Evolutionary conservation across 2,329 filamentous ascomycete species (phyloP).

Genomic region (Chaetomium sp.): DNA sequence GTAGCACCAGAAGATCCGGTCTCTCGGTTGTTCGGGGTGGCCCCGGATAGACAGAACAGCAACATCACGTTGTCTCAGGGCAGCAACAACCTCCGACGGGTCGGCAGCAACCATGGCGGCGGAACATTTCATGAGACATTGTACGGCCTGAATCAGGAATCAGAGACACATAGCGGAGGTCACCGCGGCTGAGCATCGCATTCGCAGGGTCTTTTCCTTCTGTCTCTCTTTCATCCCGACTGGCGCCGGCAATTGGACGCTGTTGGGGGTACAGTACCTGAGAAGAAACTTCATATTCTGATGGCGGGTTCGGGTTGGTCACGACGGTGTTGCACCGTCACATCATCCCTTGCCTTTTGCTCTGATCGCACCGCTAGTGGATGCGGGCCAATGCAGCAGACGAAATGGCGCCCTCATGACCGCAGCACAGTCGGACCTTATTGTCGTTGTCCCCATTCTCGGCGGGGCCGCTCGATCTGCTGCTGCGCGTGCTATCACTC

Average conservation of each 20-base stretch:
- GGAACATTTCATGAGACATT: slow-evolving; percentile 23
- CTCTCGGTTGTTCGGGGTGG: slow-evolving; percentile 5
- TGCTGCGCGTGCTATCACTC: slow-evolving; percentile 14
- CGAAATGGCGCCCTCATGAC: slow-evolving; percentile 2
- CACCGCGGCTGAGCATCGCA: slow-evolving; percentile 18
- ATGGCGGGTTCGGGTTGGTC: slow-evolving; percentile 5
- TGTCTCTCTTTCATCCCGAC: slow-evolving; percentile 13
- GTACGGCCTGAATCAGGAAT: slow-evolving; percentile 12
- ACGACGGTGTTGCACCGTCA: slow-evolving; percentile 14
- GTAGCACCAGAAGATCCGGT: slow-evolving; percentile 11
- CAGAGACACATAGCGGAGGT: slow-evolving; percentile 22
- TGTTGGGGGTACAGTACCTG: slow-evolving; percentile 13
- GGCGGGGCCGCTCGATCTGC: slow-evolving; percentile 14
- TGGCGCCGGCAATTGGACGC: slow-evolving; percentile 14
- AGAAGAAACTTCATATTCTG: slow-evolving; percentile 3
- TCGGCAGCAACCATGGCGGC: slow-evolving; percentile 4
- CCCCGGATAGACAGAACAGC: neutral
- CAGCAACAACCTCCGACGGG: neutral
- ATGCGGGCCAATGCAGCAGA: neutral
- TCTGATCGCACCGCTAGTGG: neutral
- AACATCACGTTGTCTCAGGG: slow-evolving; percentile 4
- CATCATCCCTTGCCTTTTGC: slow-evolving; percentile 12
- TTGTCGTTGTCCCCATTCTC: slow-evolving; percentile 1
- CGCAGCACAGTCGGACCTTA: slow-evolving; percentile 13
- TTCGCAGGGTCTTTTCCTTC: neutral